Evolutionary conservation across 768 basidiomycete genomes (phyloP), one percentile per base, ranked within the genome.

Genomic region (Tulasnella sp.): DNA sequence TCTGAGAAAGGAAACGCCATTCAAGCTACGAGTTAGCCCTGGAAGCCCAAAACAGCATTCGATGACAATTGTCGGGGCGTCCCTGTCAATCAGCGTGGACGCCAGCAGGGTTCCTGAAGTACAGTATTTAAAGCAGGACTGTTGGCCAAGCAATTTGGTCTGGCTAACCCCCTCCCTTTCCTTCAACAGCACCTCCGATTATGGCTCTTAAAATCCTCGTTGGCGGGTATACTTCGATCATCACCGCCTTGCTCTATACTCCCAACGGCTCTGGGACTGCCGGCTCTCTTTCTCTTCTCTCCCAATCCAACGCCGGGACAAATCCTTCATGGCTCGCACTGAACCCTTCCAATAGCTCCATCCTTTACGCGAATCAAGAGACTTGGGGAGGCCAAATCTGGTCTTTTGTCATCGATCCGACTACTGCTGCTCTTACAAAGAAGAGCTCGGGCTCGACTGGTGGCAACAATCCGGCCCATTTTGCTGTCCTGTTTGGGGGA

Each of bases 301-400:
- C 79, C 1, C 79, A 80, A 73, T 73, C 72, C 42, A 73, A 72
- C 41, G 79, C 69, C 28, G 79, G 79, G 16, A 37, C 40, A 12
- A 80, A 73, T 75, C 79, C 79, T 34, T 80, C 79, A 24, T 80
- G 79, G 79, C 18, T 80, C n/a, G 74, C 79, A 5, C 48, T 73
- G 41, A 42, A 72, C 46, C 79, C 79, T 42, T 31, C 42, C 34
- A 75, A 80, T 72, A 80, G 34, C 42, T 80, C 79, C 79, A 46
- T 80, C 18, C 31, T 80, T 11, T 80, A 75, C 72, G 50, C 72
- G 40, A 80, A 75, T 54, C 79, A 80, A 34, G 79, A 80, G 40
- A 48, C 42, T 20, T 42, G 28, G 40, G 46, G 42, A 37, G 79
- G 79, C 11, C 37, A 75, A 24, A 54, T 80, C 22, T 44, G 41